Percentiles rank a stretch among this genome's conserved stretches.
These are phyloP conservation scores for Cyberlindnera bimundalis DNA, from an alignment of 805 yeast genomes.

Conservation along the genomic window DNA sequence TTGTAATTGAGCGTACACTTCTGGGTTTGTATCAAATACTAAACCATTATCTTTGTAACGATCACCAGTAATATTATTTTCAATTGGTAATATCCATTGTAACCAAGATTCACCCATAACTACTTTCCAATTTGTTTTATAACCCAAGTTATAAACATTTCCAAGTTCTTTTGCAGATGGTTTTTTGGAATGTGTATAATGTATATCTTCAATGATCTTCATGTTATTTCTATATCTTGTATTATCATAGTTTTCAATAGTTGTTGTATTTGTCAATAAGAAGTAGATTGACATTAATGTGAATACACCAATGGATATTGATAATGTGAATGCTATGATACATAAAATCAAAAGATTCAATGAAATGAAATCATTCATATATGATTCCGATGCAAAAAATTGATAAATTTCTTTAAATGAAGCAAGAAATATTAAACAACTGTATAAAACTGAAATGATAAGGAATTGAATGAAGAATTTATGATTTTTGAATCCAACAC, in stretches of 20 bases:
- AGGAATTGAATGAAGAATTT: conserved; percentile 77
- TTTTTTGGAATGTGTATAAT: conserved; percentile 38
- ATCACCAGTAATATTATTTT: conserved; percentile 28
- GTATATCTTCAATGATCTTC: conserved; percentile 32
- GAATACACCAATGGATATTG: conserved; percentile 56
- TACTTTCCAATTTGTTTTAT: conserved; percentile 52
- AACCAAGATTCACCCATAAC: conserved; percentile 68
- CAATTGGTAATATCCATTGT: conserved; percentile 72
- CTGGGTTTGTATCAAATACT: conserved; percentile 46
- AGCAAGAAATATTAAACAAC: conserved; percentile 38
- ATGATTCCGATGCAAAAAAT: conserved; percentile 44
- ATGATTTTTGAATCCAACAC: conserved; percentile 81
- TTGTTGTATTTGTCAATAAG: conserved; percentile 64
- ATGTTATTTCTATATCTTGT: conserved; percentile 44
- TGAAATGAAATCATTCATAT: conserved; percentile 43
- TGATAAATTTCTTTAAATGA: conserved; percentile 42
- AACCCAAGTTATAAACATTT: conserved; percentile 77
- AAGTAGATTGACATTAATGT: conserved; percentile 56
- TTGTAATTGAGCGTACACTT: conserved; percentile 37
- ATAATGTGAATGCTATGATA: conserved; percentile 49
- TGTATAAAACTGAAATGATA: conserved; percentile 47
- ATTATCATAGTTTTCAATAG: conserved; percentile 69
- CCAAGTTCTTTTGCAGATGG: conserved; percentile 46
- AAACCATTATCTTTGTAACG: conserved; percentile 43
- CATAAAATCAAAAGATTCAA: conserved; percentile 59